Base-by-base conservation (phyloP, 2,329 filamentous ascomycete species). In the Neofusicoccum parvum region DNA sequence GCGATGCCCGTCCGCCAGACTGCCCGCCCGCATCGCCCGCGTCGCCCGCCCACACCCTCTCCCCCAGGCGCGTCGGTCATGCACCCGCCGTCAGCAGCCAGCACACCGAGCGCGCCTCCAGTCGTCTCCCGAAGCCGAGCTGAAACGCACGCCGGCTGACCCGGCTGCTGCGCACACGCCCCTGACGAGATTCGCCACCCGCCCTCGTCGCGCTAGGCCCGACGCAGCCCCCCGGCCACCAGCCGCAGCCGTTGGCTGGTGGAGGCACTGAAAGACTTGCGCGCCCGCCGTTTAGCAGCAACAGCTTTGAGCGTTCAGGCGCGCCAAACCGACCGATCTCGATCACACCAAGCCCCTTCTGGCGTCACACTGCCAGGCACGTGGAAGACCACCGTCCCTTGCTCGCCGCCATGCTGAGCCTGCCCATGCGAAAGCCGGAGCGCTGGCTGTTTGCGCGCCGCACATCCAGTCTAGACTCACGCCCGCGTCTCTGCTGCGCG, bases 151-250 rank as follows among this genome's bases (percentile, higher is more conserved):
- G 23, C 43, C 43, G 20, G 56, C 56, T 17, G 54, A 11, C n/a
- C 41, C 32, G 41, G 56, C 11, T 23, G 32, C 56, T 14, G 41
- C 43, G 56, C 41, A 48, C 56, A 48, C 56, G 56, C 56, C 56
- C 56, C 56, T 60, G 56, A 43, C 41, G 54, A 59, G 54, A 59
- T 45, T 59, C 54, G 56, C 56, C 56, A 48, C 43, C 17, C 41
- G 56, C 48, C 41, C 56, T 43, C n/a, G 2, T 1, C 37, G 45
- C 56, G 43, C 56, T 60, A 60, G 43, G 27, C 56, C 56, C 32
- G 41, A 36, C 56, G 17, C 41, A 60, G 56, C 5, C 43, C 56
- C 56, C 43, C 32, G 56, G 39, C 23, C 20, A 5, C 41, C 54
- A 46, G 39, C 27, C 15, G 39, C 27, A 34, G 41, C 39, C 54